Percentiles rank a stretch among this genome's conserved stretches.
Conservation (phyloP, 352 stramenopile genomes). For the Plasmopara halstedii region DNA sequence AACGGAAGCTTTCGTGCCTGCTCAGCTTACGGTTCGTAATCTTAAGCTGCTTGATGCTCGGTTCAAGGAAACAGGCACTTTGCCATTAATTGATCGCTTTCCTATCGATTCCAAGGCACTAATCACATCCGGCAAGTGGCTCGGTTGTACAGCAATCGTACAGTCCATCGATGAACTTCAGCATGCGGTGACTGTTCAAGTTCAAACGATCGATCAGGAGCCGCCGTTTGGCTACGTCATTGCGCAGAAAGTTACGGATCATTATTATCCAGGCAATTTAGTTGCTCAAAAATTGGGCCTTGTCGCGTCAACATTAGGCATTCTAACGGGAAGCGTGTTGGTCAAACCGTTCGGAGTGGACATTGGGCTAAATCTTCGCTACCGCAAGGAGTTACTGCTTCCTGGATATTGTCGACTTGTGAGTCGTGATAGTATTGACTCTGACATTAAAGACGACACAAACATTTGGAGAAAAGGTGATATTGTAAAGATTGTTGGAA, state of each 20-base stretch:
- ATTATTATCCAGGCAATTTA: slow-evolving; percentile 64
- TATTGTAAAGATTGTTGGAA: slow-evolving; percentile 90
- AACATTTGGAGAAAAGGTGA: slow-evolving; percentile 88
- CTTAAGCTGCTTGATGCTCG: slow-evolving; percentile 90
- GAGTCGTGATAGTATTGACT: slow-evolving; percentile 15
- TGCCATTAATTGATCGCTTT: slow-evolving; percentile 88
- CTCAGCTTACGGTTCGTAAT: slow-evolving; percentile 92
- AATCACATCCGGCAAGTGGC: slow-evolving; percentile 85
- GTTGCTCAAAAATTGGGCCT: slow-evolving; percentile 90
- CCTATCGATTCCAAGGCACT: slow-evolving; percentile 81
- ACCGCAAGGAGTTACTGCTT: slow-evolving; percentile 81
- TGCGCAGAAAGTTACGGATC: slow-evolving; percentile 88
- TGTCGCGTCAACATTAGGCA: slow-evolving; percentile 84
- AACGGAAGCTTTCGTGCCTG: slow-evolving; percentile 91
- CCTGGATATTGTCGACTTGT: slow-evolving; percentile 89
- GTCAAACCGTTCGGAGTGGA: slow-evolving; percentile 91
- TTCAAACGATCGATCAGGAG: slow-evolving; percentile 89
- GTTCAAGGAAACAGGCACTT: slow-evolving; percentile 84
- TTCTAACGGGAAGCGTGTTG: slow-evolving; percentile 90
- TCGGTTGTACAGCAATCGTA: slow-evolving; percentile 84
- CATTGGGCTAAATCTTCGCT: slow-evolving; percentile 79
- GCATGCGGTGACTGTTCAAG: slow-evolving; percentile 83
- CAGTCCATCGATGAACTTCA: slow-evolving; percentile 44
- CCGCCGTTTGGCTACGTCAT: slow-evolving; percentile 96
- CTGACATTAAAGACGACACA: slow-evolving; percentile 11